Evolutionary conservation across 2,329 filamentous ascomycete species (phyloP), one percentile per base, ranked within the genome.

Genomic region (Trichoderma brevicompactum): DNA sequence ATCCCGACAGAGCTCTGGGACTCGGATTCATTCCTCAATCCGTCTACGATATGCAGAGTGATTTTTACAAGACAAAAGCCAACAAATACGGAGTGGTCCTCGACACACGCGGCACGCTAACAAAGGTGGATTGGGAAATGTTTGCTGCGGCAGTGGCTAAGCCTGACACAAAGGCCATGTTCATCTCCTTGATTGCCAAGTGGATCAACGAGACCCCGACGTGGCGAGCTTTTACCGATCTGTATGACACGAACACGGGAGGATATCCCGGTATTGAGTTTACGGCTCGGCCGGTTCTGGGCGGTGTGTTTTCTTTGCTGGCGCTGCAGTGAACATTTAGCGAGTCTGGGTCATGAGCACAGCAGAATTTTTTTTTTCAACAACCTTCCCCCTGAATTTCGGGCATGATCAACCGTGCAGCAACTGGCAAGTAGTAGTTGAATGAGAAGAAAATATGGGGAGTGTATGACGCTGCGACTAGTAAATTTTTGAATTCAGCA

Each of bases 81-180:
- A 87, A 90, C 68, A 85, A 87, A 72, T 95, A 92, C 76, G 92
- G 92, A n/a, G 83, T 96, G 0, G 89, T 92, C 0, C 87, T 96
- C 9, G 92, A 96, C 79, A 89, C 86, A 52, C 87, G 92, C 55
- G 91, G 95, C 78, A 80, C 89, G 1, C 94, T 92, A 79, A 91
- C 92, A 68, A 96, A 96, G 79, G 87, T 87, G 0, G 92, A 96
- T 79, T 96, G 92, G 92, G 88, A 94, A 74, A 87, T 95, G 75
- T 94, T 93, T 79, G 86, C 87, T 5, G 92, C 92, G n/a, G 89
- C 92, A 9, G 88, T 94, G 10, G 85, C 91, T 0, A 83, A 82
- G 48, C 76, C 81, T 61, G 76, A 81, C 36, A 90, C 90, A 1
- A 83, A 87, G 63, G 77, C 82, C 10, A 82, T 88, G 74, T 91